Percentiles rank a stretch among this genome's conserved stretches.
These are phyloP conservation scores for Didymella exigua DNA, from an alignment of 2,329 filamentous ascomycete species.

Conservation along the genomic window DNA sequence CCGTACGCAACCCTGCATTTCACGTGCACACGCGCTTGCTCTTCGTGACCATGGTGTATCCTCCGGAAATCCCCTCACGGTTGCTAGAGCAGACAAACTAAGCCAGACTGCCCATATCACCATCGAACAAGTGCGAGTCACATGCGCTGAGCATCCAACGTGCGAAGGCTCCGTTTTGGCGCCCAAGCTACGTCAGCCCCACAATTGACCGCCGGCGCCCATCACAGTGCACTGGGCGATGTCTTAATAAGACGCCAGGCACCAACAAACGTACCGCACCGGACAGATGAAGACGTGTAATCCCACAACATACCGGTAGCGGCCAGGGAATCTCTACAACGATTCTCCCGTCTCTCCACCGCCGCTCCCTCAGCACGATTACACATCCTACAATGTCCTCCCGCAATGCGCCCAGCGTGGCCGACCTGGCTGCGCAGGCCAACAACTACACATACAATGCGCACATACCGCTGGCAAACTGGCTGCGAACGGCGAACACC, in stretches of 20 bases:
- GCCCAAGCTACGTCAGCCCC: slow-evolving; percentile 32
- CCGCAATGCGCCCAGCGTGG: slow-evolving; percentile 65
- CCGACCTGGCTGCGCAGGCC: slow-evolving; percentile 77
- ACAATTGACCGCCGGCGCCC: slow-evolving; percentile 26
- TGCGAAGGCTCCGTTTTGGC: slow-evolving; percentile 8
- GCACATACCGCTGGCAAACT: slow-evolving; percentile 76
- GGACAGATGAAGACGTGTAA: slow-evolving; percentile 40
- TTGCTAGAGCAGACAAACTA: too few species aligned
- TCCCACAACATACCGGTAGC: slow-evolving; percentile 30
- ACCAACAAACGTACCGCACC: slow-evolving; percentile 21
- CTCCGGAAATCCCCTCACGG: not conserved
- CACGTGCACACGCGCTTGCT: slow-evolving; percentile 41
- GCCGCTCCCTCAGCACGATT: not conserved
- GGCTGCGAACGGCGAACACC: slow-evolving; percentile 79
- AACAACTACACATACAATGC: slow-evolving; percentile 81
- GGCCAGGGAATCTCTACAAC: not conserved
- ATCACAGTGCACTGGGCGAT: slow-evolving; percentile 28
- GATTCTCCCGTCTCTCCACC: not conserved
- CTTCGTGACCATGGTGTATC: slow-evolving; percentile 4
- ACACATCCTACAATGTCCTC: slow-evolving; percentile 32
- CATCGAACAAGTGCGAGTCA: not conserved
- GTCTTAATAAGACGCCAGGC: slow-evolving; percentile 21
- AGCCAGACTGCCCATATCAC: too few species aligned
- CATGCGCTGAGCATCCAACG: not conserved
- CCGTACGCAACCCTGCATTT: slow-evolving; percentile 12